phyloP scores from a whole-genome alignment of 2,329 filamentous ascomycete species.

The Trichoderma lentiforme region DNA sequence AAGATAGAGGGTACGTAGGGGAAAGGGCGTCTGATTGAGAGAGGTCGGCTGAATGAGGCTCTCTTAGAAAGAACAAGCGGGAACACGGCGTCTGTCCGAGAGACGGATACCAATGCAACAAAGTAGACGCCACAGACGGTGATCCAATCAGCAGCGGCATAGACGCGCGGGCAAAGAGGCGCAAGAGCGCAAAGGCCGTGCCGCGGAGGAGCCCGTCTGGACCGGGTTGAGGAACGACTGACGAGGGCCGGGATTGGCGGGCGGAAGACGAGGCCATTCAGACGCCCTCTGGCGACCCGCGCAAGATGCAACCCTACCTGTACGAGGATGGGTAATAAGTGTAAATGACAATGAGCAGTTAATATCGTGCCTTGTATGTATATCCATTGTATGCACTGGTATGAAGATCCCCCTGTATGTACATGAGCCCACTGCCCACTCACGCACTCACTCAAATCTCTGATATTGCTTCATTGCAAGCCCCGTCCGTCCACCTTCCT shows the following conservation, averaged over 20 bases:
- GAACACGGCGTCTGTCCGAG: background rate
- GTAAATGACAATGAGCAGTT: background rate
- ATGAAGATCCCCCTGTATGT: background rate
- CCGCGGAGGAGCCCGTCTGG: background rate
- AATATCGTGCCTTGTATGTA: background rate
- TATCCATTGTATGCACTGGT: background rate
- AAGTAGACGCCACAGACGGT: background rate
- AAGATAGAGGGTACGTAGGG: background rate
- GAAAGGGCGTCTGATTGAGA: background rate
- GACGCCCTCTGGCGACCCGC: background rate
- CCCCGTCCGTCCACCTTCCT: background rate
- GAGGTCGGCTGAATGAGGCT: background rate
- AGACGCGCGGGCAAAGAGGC: constrained; percentile 6
- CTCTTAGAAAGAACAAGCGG: background rate
- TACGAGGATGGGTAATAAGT: background rate
- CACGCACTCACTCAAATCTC: background rate
- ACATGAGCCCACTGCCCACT: background rate
- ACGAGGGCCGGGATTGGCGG: background rate
- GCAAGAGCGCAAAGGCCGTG: background rate
- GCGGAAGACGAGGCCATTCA: background rate
- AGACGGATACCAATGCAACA: background rate
- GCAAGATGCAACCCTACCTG: constrained; percentile 6
- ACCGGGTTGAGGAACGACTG: background rate
- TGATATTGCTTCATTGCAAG: background rate
- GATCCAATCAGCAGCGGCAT: constrained; percentile 8